Percentiles rank a stretch among this genome's conserved stretches.
Conservation (phyloP, 768 basidiomycete genomes). For the Boletus reticuloceps region DNA sequence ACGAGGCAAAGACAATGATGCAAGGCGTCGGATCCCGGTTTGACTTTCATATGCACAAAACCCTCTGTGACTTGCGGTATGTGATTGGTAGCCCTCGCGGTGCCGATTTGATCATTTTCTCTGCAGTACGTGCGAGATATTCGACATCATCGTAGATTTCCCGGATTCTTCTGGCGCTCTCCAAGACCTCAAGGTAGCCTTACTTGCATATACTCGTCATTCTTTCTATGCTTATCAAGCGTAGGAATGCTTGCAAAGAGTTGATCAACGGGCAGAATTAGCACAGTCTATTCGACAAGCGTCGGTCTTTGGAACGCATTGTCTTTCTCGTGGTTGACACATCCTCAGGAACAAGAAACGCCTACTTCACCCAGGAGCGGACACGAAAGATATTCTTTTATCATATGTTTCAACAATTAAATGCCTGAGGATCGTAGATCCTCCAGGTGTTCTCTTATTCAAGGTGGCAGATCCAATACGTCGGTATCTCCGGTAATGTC, state of each 20-base stretch:
- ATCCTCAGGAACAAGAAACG: conserved; percentile 72
- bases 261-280: conserved; percentile 74
- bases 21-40: conserved; percentile 78
- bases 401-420: conserved; percentile 94
- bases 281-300: conserved; percentile 76
- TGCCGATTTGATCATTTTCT: not conserved
- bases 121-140: conserved; percentile 76
- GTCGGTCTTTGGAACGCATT: conserved; percentile 38
- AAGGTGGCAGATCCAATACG: conserved; percentile 94
- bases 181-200: conserved; percentile 73
- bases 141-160: conserved; percentile 94
- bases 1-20: conserved; percentile 70
- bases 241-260: conserved; percentile 76
- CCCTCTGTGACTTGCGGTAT: conserved; percentile 81
- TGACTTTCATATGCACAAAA: conserved; percentile 92
- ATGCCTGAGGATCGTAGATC: conserved; percentile 86
- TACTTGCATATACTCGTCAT: not conserved
- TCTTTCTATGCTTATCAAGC: not conserved
- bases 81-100: conserved; percentile 19
- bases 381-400: conserved; percentile 84
- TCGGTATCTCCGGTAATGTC: conserved; percentile 72
- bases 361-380: conserved; percentile 92
- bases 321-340: conserved; percentile 3
- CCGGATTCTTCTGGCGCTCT: conserved; percentile 85
- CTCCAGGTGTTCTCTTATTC: conserved; percentile 87